A percentile compares a stretch with the other conserved stretches of the same genome.
These are phyloP conservation scores for Alternaria hordeiaustralica DNA, from an alignment of 2,329 filamentous ascomycete species.

Conservation along the genomic window DNA sequence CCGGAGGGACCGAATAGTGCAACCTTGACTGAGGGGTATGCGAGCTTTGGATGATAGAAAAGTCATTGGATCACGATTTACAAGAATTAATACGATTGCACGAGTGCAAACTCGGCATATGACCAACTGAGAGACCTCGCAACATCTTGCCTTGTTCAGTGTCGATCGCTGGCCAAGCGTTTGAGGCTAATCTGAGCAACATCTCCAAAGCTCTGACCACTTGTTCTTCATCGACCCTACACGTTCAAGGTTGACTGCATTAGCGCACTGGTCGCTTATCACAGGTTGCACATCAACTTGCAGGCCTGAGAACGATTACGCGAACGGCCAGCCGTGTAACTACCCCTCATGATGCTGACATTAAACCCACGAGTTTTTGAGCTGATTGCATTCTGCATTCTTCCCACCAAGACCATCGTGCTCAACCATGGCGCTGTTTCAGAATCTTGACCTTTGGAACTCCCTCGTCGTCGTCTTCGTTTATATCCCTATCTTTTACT, in stretches of 20 bases:
- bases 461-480: background rate
- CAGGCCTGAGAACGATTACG: background rate
- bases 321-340: background rate
- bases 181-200: background rate
- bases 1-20: background rate
- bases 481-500: background rate
- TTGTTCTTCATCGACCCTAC: background rate
- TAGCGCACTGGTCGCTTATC: background rate
- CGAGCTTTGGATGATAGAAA: background rate
- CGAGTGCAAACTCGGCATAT: background rate
- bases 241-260: background rate
- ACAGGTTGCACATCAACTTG: background rate
- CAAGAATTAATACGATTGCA: background rate
- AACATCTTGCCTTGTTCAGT: background rate
- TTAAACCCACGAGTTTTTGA: fast-evolving
- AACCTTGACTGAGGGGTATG: background rate
- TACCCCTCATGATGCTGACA: background rate
- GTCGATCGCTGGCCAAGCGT: background rate
- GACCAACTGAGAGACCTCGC: background rate
- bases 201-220: background rate
- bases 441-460: background rate
- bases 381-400: background rate
- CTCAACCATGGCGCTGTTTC: background rate
- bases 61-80: background rate
- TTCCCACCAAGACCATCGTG: background rate